Evolutionary conservation across 805 yeast genomes (phyloP).

Genomic region (Wickerhamomyces mucosus): DNA sequence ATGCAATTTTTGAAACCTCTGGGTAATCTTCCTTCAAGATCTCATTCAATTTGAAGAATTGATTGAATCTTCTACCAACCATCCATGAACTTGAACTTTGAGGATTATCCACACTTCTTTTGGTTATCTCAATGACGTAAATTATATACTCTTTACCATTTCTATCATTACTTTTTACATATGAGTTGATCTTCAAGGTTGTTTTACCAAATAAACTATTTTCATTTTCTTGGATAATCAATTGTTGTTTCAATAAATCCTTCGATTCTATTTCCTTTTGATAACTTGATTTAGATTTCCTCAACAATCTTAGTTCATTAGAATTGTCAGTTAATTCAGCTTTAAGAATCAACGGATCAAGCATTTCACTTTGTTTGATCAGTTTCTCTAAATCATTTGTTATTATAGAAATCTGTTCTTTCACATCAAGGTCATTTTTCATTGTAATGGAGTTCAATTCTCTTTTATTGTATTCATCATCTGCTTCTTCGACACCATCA

Average conservation of each 20-base stretch:
- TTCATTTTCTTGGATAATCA: conserved; percentile 73
- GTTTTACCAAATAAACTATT: conserved; percentile 67
- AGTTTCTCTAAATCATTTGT: conserved; percentile 47
- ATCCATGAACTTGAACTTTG: conserved; percentile 70
- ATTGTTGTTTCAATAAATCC: conserved; percentile 71
- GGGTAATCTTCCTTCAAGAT: conserved; percentile 48
- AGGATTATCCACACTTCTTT: conserved; percentile 31
- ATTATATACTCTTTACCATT: conserved; percentile 49
- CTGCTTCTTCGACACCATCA: conserved; percentile 12
- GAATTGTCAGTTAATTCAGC: conserved; percentile 79
- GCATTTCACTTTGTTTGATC: conserved; percentile 50
- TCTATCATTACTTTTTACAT: conserved; percentile 40
- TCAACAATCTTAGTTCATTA: conserved; percentile 56
- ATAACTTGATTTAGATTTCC: conserved; percentile 57
- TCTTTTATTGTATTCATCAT: conserved; percentile 21
- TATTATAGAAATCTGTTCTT: conserved; percentile 57
- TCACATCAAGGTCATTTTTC: conserved; percentile 49
- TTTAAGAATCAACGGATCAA: conserved; percentile 61
- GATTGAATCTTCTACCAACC: conserved; percentile 82
- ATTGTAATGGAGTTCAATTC: conserved; percentile 29
- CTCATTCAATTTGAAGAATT: conserved; percentile 64
- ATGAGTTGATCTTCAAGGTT: conserved; percentile 36
- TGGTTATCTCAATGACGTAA: conserved; percentile 72
- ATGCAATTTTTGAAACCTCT: conserved; percentile 38
- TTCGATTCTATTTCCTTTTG: conserved; percentile 65